phyloP scores from a whole-genome alignment of 2,329 filamentous ascomycete species.

The Fusarium austroafricanum region DNA sequence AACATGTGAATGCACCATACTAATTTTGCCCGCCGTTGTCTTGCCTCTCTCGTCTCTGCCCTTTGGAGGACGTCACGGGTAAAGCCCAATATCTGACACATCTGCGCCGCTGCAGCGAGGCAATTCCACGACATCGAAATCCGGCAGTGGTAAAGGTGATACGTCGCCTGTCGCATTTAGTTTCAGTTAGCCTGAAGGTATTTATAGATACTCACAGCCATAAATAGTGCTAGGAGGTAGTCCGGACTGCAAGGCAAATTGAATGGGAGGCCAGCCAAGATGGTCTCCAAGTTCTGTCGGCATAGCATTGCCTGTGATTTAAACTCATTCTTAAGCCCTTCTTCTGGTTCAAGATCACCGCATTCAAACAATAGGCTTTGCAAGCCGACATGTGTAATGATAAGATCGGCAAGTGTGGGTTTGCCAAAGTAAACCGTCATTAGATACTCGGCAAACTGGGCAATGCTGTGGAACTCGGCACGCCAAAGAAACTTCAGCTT shows the following conservation, averaged over 20 bases:
- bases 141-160: neutral
- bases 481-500: slow-evolving; percentile 9
- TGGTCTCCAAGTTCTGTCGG: slow-evolving; percentile 3
- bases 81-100: slow-evolving; percentile 8
- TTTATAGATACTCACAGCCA: neutral
- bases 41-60: slow-evolving; percentile 1
- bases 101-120: neutral
- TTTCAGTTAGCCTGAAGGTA: fast-evolving
- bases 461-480: neutral
- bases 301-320: neutral
- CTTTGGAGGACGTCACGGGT: neutral
- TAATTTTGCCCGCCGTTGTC: neutral
- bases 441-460: slow-evolving; percentile 16
- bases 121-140: slow-evolving; percentile 13
- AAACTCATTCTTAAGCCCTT: neutral
- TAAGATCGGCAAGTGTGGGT: slow-evolving; percentile 8
- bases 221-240: neutral
- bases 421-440: slow-evolving; percentile 24
- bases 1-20: slow-evolving; percentile 2
- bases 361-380: slow-evolving; percentile 2
- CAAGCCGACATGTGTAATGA: neutral
- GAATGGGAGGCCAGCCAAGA: neutral
- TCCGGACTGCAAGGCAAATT: slow-evolving; percentile 2
- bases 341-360: neutral
- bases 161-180: neutral